Conservation (phyloP, 306 rosid species). For the Vigna radiata region DNA sequence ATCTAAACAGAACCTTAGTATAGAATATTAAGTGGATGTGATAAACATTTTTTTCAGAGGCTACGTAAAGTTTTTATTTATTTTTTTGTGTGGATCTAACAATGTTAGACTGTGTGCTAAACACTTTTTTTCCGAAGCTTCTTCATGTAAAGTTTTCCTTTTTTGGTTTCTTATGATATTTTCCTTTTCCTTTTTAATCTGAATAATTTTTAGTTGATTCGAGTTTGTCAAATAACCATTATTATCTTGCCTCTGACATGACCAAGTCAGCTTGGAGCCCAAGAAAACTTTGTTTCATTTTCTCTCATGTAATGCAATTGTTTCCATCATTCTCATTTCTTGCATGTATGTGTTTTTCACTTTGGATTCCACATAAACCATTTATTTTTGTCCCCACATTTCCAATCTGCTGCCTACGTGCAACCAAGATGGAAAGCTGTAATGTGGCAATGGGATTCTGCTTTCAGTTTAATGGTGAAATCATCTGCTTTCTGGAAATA, state of each 20-base stretch:
- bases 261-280: not conserved
- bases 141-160: not conserved
- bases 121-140: not conserved
- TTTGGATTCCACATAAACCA: not conserved
- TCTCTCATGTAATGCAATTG: too few relatives aligned
- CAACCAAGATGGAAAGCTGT: not conserved
- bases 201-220: not conserved
- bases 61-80: not conserved
- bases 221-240: not conserved
- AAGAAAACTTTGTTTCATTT: not conserved
- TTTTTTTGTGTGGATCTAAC: not conserved
- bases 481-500: not conserved
- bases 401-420: not conserved
- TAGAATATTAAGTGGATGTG: not conserved
- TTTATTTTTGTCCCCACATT: not conserved
- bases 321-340: not conserved
- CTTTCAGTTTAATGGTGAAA: slow-evolving; percentile 6
- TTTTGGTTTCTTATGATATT: not conserved
- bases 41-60: not conserved
- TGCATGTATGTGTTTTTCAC: not conserved
- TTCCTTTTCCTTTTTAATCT: not conserved
- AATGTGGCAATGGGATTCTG: not conserved
- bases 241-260: not conserved
- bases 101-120: not conserved
- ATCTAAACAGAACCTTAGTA: not conserved